Percentiles rank a stretch among this genome's conserved stretches.
Evolutionary conservation across 768 basidiomycete species (phyloP).

Genomic region (Boletus rufocinnamomeus): DNA sequence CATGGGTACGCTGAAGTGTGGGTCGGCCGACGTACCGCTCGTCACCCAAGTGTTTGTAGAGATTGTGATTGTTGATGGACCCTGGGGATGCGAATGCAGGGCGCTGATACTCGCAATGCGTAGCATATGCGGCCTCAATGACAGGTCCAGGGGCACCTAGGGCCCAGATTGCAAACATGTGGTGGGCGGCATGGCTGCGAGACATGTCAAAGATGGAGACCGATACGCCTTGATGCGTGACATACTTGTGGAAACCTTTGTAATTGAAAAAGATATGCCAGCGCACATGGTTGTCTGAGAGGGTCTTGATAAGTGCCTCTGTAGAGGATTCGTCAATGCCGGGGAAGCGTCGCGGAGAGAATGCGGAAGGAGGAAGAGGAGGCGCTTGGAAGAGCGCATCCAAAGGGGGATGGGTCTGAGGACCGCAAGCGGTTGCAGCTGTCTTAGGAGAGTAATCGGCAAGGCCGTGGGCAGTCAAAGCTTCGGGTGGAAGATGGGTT

Average conservation of each 20-base stretch:
- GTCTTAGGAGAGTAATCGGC: slow-evolving; percentile 22
- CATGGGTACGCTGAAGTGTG: too few relatives aligned
- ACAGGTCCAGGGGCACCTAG: slow-evolving; percentile 52
- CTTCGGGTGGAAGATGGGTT: slow-evolving; percentile 20
- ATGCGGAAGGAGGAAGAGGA: slow-evolving; percentile 29
- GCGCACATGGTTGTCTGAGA: slow-evolving; percentile 54
- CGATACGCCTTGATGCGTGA: not conserved
- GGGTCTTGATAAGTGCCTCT: slow-evolving; percentile 38
- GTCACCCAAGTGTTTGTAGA: too few relatives aligned
- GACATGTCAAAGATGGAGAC: slow-evolving; percentile 23
- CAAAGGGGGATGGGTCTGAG: slow-evolving; percentile 13
- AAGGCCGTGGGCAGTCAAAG: slow-evolving; percentile 25
- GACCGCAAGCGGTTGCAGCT: slow-evolving; percentile 14
- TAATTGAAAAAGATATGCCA: slow-evolving; percentile 58
- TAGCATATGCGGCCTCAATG: slow-evolving; percentile 45
- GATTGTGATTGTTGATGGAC: slow-evolving; percentile 25
- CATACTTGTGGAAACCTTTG: slow-evolving; percentile 36
- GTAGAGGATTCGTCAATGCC: slow-evolving; percentile 42
- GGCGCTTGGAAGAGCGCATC: slow-evolving; percentile 28
- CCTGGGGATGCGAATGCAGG: slow-evolving; percentile 36
- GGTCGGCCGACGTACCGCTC: too few relatives aligned
- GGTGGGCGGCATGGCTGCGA: slow-evolving; percentile 57
- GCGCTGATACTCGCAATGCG: slow-evolving; percentile 40
- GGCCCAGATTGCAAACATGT: slow-evolving; percentile 57
- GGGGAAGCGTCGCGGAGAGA: slow-evolving; percentile 39